Percentiles rank a stretch among this genome's conserved stretches.
These are phyloP conservation scores for Apiospora hydei DNA, from an alignment of 2,329 filamentous ascomycete species.

Conservation along the genomic window DNA sequence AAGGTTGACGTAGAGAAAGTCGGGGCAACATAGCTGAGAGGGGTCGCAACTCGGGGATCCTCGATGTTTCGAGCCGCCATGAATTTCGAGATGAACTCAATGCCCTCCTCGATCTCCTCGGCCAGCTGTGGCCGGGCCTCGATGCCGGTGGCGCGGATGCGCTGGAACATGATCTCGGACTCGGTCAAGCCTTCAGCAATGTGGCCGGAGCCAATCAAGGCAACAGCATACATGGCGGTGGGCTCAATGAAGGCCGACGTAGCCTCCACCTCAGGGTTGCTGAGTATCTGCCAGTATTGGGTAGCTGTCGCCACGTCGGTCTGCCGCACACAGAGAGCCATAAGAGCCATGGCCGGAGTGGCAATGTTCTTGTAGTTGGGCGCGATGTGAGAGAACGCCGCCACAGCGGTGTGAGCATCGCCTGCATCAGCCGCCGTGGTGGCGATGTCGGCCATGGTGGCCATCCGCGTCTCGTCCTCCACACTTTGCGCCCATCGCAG, in stretches of 20 bases:
- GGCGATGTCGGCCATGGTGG: constrained; percentile 76
- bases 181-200: constrained; percentile 82
- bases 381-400: constrained; percentile 68
- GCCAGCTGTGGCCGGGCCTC: constrained; percentile 62
- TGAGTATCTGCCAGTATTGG: constrained; percentile 81
- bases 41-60: constrained; percentile 62
- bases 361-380: constrained; percentile 56
- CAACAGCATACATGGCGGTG: constrained; percentile 88
- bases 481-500: constrained; percentile 75
- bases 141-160: constrained; percentile 71
- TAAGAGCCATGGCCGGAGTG: constrained; percentile 76
- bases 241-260: constrained; percentile 80
- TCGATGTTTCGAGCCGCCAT: constrained; percentile 63
- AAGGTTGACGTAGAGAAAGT: constrained; percentile 59
- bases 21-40: constrained; percentile 53
- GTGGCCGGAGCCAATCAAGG: constrained; percentile 84
- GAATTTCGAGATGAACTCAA: constrained; percentile 70
- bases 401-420: constrained; percentile 70
- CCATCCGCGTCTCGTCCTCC: constrained; percentile 62
- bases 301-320: constrained; percentile 81
- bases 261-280: constrained; percentile 65
- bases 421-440: constrained; percentile 81
- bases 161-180: constrained; percentile 85
- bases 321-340: constrained; percentile 85
- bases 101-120: constrained; percentile 87